Percentiles rank a stretch among this genome's conserved stretches.
phyloP scores from a whole-genome alignment of 1,284 basidiomycete species.

The Naganishia liquefaciens region DNA sequence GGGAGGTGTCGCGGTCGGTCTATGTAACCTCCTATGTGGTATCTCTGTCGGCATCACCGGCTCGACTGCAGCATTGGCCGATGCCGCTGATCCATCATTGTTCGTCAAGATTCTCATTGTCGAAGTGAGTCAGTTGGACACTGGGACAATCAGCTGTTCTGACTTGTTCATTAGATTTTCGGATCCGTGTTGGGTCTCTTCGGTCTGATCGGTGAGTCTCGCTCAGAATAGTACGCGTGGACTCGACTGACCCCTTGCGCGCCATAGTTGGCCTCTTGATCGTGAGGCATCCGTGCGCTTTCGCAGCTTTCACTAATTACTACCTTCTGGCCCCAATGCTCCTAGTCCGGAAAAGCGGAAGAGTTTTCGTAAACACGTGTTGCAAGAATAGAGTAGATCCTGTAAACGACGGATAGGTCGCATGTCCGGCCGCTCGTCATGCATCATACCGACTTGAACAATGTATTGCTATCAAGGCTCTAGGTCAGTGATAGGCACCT shows the following conservation, averaged over 20 bases:
- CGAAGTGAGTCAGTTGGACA: conserved; percentile 56
- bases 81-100: conserved; percentile 85
- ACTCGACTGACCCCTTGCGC: conserved; percentile 26
- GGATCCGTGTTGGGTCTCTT: conserved; percentile 89
- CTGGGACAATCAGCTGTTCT: neutral
- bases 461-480: conserved; percentile 6
- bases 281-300: conserved; percentile 37
- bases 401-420: neutral
- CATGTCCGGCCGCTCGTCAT: neutral
- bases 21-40: conserved; percentile 91
- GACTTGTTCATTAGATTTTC: conserved; percentile 65
- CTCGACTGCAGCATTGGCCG: conserved; percentile 84
- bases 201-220: conserved; percentile 78
- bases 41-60: conserved; percentile 87
- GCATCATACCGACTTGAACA: conserved; percentile 3
- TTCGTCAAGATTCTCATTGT: conserved; percentile 95
- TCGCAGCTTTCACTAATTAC: neutral
- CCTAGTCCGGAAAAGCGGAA: conserved; percentile 54
- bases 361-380: conserved; percentile 45
- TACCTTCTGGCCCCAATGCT: neutral
- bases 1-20: conserved; percentile 83
- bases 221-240: neutral
- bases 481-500: conserved; percentile 23
- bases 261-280: conserved; percentile 53
- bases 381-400: no score